These are phyloP conservation scores for Pythium coloratum DNA, from an alignment of 352 stramenopile genomes.

Conservation along the genomic window DNA sequence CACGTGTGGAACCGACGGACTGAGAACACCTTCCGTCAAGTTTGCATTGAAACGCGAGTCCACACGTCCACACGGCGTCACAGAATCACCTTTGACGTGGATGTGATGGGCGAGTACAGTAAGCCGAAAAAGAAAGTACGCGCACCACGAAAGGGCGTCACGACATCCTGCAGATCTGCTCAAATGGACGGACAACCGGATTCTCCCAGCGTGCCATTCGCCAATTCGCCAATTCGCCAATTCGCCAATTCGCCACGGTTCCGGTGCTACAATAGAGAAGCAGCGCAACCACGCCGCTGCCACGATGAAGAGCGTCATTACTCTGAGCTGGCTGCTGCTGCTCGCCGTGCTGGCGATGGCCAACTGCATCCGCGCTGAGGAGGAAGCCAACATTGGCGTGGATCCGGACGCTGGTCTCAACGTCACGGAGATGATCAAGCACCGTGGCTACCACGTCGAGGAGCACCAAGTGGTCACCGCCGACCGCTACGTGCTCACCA, in stretches of 20 bases:
- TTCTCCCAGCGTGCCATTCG: not conserved
- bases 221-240: not conserved
- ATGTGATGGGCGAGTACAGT: not conserved
- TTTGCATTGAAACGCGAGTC: not conserved
- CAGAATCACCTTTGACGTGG: not conserved
- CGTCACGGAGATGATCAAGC: conserved; percentile 47
- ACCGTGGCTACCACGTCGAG: conserved; percentile 54
- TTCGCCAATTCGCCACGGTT: not conserved
- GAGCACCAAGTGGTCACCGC: conserved; percentile 57
- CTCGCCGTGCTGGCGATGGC: conserved; percentile 16
- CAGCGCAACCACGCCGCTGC: too few relatives aligned
- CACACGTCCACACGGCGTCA: not conserved
- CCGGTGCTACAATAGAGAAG: not conserved
- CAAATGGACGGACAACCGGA: not conserved
- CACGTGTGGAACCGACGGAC: too few relatives aligned
- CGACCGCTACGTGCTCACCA: conserved; percentile 63
- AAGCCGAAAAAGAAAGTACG: not conserved
- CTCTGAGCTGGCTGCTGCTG: not conserved
- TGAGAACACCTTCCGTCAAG: too few relatives aligned
- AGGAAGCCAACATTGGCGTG: conserved; percentile 19
- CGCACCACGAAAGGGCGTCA: conserved; percentile 5
- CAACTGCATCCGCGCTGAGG: conserved; percentile 13
- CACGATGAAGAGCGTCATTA: not conserved
- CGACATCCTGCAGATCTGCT: not conserved
- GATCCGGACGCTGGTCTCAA: conserved; percentile 48